Conservation (phyloP, 1,284 basidiomycete species). For the Pulveroboletus sp. region DNA sequence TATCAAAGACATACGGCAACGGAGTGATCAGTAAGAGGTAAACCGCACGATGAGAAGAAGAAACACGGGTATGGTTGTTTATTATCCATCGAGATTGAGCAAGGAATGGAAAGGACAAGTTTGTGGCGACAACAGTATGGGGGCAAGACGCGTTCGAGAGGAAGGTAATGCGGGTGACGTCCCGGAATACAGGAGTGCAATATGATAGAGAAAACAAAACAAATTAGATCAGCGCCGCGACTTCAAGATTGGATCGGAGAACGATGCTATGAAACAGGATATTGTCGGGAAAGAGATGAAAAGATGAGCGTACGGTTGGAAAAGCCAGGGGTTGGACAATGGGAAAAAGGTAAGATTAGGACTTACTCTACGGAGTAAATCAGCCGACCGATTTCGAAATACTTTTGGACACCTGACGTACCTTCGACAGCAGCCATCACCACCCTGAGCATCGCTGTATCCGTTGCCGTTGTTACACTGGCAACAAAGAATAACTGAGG, state of each 20-base stretch:
- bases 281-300: conserved; percentile 22
- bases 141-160: conserved; percentile 11
- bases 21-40: conserved; percentile 25
- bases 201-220: conserved; percentile 21
- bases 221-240: conserved; percentile 56
- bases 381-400: conserved; percentile 13
- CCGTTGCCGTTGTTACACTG: conserved; percentile 91
- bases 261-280: conserved; percentile 48
- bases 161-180: conserved; percentile 19
- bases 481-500: conserved; percentile 1
- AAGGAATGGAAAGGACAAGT: conserved; percentile 29
- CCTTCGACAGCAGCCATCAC: conserved; percentile 95
- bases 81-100: conserved; percentile 20
- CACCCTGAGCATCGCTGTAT: conserved; percentile 87
- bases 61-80: conserved; percentile 16
- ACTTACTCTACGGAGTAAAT: conserved; percentile 67
- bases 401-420: conserved; percentile 40
- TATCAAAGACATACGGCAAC: conserved; percentile 25
- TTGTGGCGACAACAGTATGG: conserved; percentile 21
- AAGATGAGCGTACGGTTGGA: conserved; percentile 39
- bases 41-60: conserved; percentile 15
- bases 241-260: conserved; percentile 57
- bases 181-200: conserved; percentile 16
- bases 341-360: conserved; percentile 36
- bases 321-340: conserved; percentile 19